Evolutionary conservation across 768 basidiomycete genomes (phyloP).

Genomic region (Phylloporus arenicola): DNA sequence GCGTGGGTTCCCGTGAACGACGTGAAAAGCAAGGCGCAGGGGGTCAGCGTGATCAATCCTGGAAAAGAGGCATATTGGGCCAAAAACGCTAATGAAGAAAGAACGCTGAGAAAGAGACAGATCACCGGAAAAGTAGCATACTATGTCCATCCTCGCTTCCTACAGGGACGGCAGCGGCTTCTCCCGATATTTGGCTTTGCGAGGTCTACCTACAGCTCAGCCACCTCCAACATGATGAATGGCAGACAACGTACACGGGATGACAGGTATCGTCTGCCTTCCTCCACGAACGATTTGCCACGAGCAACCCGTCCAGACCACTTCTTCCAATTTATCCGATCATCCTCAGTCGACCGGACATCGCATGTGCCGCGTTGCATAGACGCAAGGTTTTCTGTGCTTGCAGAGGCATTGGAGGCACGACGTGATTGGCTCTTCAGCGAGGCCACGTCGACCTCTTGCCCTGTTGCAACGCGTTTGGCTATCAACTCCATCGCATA

Average conservation of each 20-base stretch:
- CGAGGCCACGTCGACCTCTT: conserved; percentile 38
- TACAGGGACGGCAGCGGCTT: background rate
- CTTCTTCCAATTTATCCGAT: conserved; percentile 49
- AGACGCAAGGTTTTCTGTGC: conserved; percentile 1
- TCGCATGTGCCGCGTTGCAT: background rate
- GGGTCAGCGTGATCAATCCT: conserved; percentile 56
- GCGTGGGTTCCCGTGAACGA: conserved; percentile 43
- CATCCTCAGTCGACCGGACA: conserved; percentile 5
- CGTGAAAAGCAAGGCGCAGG: conserved; percentile 48
- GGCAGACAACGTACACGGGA: conserved; percentile 30
- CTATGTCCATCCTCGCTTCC: conserved; percentile 29
- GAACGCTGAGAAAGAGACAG: background rate
- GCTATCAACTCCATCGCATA: conserved; percentile 69
- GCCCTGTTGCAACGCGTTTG: conserved; percentile 50
- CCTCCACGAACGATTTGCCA: conserved; percentile 41
- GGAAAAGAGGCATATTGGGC: conserved; percentile 51
- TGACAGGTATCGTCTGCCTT: conserved; percentile 38
- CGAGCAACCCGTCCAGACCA: conserved; percentile 45
- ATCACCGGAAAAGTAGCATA: conserved; percentile 17
- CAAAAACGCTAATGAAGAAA: conserved; percentile 45
- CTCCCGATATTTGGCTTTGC: background rate
- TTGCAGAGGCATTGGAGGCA: conserved; percentile 11
- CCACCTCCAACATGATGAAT: conserved; percentile 3
- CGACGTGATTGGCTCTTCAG: conserved; percentile 16
- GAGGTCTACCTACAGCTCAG: conserved; percentile 8